A percentile compares a stretch with the other conserved stretches of the same genome.
Conservation (phyloP, 148 eudicot species). For the Fagopyrum tataricum region DNA sequence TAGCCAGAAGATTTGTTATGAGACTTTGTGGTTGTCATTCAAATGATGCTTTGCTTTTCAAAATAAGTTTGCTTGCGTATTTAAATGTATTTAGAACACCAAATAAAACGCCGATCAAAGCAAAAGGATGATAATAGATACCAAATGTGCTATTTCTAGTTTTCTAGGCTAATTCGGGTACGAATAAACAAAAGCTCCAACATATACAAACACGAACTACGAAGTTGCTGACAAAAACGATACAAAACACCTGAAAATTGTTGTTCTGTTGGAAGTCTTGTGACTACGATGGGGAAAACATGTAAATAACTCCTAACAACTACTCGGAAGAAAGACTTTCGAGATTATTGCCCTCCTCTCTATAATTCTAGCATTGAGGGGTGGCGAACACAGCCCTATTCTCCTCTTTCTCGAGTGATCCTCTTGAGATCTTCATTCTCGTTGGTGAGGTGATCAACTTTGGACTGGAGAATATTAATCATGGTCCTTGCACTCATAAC, state of each 20-base stretch:
- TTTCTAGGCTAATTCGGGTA: no score
- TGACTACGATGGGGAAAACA: not conserved
- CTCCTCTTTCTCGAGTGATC: slow-evolving; percentile 9
- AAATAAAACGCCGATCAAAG: no score
- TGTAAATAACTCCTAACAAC: not conserved
- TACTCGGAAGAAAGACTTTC: not conserved
- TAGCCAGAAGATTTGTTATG: slow-evolving; percentile 11
- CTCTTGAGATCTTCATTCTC: slow-evolving; percentile 63
- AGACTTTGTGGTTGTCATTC: not conserved
- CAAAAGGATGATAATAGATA: no score
- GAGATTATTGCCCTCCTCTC: slow-evolving; percentile 1
- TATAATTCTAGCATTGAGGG: not conserved
- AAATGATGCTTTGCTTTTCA: slow-evolving; percentile 6
- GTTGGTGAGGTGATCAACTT: slow-evolving; percentile 51
- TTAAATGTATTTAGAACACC: no score
- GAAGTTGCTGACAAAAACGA: not conserved
- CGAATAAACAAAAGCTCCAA: not conserved
- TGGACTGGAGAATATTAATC: slow-evolving; percentile 92
- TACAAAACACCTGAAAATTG: not conserved
- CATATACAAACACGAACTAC: not conserved
- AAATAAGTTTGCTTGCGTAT: no score
- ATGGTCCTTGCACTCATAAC: slow-evolving; percentile 96
- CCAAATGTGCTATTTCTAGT: no score
- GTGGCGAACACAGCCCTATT: not conserved
- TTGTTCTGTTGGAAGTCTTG: not conserved